Conservation (phyloP, 202 grass and related monocot species). For the Bolboschoenoplectus hybrid region DNA sequence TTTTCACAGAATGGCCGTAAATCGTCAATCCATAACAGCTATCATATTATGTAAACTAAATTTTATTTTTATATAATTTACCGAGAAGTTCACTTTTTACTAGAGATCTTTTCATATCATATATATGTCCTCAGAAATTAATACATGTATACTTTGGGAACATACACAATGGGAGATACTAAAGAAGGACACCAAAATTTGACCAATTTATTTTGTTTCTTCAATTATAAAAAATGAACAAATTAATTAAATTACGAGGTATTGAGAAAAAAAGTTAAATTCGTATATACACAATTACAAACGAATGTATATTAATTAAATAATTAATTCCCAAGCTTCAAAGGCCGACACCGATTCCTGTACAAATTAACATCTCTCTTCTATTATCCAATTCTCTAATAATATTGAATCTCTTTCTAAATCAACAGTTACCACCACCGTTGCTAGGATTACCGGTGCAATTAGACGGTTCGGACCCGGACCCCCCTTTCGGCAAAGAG, state of each 20-base stretch:
- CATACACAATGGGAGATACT: too few species aligned
- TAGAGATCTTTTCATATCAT: too few species aligned
- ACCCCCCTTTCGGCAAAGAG: not conserved
- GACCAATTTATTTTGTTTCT: not conserved
- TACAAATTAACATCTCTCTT: conserved; percentile 6
- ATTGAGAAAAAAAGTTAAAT: not conserved
- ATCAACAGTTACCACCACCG: not conserved
- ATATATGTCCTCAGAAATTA: too few species aligned
- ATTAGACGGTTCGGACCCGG: conserved; percentile 8
- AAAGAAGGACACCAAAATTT: too few species aligned
- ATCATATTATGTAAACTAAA: too few species aligned
- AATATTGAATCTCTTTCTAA: conserved; percentile 12
- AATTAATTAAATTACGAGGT: not conserved
- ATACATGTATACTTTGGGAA: too few species aligned
- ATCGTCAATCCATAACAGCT: too few species aligned
- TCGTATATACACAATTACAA: not conserved
- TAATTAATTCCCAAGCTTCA: not conserved
- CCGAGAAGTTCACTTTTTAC: too few species aligned
- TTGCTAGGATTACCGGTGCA: conserved; percentile 26
- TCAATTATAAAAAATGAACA: not conserved
- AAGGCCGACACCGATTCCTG: not conserved
- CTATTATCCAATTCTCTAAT: not conserved
- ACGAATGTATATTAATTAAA: not conserved
- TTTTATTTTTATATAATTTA: too few species aligned
- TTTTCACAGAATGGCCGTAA: too few species aligned